These are phyloP conservation scores for Kuraishia ogatae DNA, from an alignment of 805 yeast genomes.

Conservation along the genomic window DNA sequence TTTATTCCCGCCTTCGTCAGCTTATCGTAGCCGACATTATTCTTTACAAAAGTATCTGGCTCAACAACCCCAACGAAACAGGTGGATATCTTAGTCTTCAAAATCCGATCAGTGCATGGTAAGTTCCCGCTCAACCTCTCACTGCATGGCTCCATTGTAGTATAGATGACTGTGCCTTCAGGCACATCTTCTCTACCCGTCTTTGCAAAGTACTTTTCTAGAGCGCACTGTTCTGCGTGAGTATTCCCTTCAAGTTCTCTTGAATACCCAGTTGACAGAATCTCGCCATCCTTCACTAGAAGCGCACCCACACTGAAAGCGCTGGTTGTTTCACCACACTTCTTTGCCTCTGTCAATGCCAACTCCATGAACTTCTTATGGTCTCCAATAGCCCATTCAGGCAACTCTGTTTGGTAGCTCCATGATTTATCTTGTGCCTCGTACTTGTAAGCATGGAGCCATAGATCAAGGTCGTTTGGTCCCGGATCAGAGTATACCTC, in stretches of 20 bases:
- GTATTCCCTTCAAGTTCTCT: slow-evolving; percentile 92
- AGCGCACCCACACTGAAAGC: slow-evolving; percentile 96
- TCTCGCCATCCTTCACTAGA: slow-evolving; percentile 48
- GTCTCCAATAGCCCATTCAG: slow-evolving; percentile 70
- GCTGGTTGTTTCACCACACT: slow-evolving; percentile 73
- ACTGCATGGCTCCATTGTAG: slow-evolving; percentile 98
- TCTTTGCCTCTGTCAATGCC: slow-evolving; percentile 71
- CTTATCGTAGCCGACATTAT: slow-evolving; percentile 54
- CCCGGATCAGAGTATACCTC: slow-evolving; percentile 84
- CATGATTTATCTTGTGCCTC: slow-evolving; percentile 48
- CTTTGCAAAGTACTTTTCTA: slow-evolving; percentile 55
- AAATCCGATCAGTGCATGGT: slow-evolving; percentile 81
- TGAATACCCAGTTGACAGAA: slow-evolving; percentile 80
- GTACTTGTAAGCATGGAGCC: slow-evolving; percentile 87
- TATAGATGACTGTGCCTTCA: slow-evolving; percentile 70
- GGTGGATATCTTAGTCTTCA: slow-evolving; percentile 42
- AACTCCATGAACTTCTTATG: slow-evolving; percentile 58
- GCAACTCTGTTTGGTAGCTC: slow-evolving; percentile 69
- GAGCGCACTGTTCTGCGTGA: slow-evolving; percentile 94
- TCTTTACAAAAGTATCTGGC: slow-evolving; percentile 80
- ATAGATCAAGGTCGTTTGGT: slow-evolving; percentile 74
- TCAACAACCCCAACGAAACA: slow-evolving; percentile 90
- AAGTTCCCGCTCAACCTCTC: slow-evolving; percentile 79
- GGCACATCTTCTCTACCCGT: slow-evolving; percentile 43
- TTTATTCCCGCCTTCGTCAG: slow-evolving; percentile 51